Percentiles rank a stretch among this genome's conserved stretches.
Conservation (phyloP, 768 basidiomycete species). For the Pleurotus cornucopiae region DNA sequence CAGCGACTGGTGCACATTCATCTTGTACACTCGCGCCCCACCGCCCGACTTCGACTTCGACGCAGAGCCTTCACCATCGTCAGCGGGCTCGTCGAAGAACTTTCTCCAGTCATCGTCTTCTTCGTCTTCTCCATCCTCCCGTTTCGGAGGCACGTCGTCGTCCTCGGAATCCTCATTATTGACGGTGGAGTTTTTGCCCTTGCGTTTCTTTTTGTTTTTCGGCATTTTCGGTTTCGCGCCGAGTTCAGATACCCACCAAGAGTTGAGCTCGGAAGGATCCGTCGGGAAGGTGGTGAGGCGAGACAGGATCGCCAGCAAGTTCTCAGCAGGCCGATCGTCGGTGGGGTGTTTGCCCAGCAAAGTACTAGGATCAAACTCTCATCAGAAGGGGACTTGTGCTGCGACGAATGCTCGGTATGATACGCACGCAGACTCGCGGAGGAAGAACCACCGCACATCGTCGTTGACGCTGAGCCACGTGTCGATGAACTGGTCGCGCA, state of each 20-base stretch:
- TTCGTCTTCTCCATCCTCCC: slow-evolving; percentile 26
- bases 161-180: slow-evolving; percentile 29
- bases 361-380: neutral
- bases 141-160: slow-evolving; percentile 17
- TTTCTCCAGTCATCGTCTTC: slow-evolving; percentile 73
- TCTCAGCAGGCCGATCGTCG: slow-evolving; percentile 34
- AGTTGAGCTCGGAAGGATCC: slow-evolving; percentile 58
- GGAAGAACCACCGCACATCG: slow-evolving; percentile 87
- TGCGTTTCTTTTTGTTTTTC: slow-evolving; percentile 21
- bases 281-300: slow-evolving; percentile 72
- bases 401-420: slow-evolving; percentile 13
- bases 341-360: slow-evolving; percentile 15
- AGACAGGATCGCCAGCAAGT: slow-evolving; percentile 63
- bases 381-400: neutral
- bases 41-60: slow-evolving; percentile 30
- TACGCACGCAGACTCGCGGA: slow-evolving; percentile 70
- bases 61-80: slow-evolving; percentile 20
- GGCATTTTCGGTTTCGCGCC: slow-evolving; percentile 50
- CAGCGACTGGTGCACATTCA: slow-evolving; percentile 74
- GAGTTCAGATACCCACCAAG: slow-evolving; percentile 78
- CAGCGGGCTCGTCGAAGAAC: slow-evolving; percentile 70
- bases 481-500: slow-evolving; percentile 58
- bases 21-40: slow-evolving; percentile 49
- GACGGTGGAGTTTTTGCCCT: slow-evolving; percentile 28
- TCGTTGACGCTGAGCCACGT: slow-evolving; percentile 77